Conservation (phyloP, 352 stramenopile genomes). For the Phytopythium kandeliae region DNA sequence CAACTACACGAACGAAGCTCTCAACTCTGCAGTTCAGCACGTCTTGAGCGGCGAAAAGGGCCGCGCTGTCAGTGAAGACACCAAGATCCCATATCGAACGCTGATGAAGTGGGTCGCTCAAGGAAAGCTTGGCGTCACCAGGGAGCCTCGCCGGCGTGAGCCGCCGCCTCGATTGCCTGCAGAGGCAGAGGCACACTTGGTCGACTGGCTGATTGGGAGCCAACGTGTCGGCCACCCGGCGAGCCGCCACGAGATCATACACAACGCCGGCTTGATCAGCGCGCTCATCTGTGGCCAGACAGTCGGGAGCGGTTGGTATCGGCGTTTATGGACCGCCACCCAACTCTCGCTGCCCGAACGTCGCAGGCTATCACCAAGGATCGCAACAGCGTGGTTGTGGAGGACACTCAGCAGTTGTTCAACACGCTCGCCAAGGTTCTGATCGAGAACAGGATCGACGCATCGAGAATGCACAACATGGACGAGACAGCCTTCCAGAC, state of each 20-base stretch:
- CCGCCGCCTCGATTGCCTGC: background rate
- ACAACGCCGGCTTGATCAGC: background rate
- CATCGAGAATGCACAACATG: conserved; percentile 17
- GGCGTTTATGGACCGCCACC: background rate
- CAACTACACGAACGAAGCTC: conserved; percentile 1
- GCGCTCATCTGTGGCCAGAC: background rate
- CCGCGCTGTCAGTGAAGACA: background rate
- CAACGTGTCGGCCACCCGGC: background rate
- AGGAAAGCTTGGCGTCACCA: background rate
- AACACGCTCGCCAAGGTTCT: conserved; percentile 8
- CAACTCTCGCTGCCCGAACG: background rate
- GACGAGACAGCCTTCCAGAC: conserved; percentile 20
- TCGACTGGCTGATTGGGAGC: background rate
- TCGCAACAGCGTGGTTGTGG: too few species aligned
- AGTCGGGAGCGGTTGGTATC: background rate
- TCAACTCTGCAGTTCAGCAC: conserved; percentile 2
- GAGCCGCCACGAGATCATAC: background rate
- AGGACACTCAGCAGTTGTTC: conserved; percentile 2
- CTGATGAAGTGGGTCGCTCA: conserved; percentile 7
- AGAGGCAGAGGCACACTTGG: background rate
- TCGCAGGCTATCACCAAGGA: too few species aligned
- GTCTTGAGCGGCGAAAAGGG: background rate
- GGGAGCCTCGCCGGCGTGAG: background rate
- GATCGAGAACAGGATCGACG: conserved; percentile 7
- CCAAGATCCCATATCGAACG: conserved; percentile 3